These are phyloP conservation scores for Mastigamoeba balamuthi DNA, from an alignment of 78 protist species.

Conservation along the genomic window DNA sequence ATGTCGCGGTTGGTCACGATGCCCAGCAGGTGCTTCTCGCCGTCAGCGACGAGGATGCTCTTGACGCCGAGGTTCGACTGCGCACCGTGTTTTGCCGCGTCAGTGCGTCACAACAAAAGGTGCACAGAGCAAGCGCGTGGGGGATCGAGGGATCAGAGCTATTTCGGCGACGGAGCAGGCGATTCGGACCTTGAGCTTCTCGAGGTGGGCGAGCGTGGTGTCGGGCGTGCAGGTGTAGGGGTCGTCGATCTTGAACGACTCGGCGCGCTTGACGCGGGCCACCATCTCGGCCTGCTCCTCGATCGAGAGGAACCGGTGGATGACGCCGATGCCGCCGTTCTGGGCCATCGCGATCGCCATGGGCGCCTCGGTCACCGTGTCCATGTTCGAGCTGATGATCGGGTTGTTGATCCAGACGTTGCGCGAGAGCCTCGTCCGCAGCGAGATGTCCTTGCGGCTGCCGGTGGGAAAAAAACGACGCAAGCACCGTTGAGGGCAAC, in stretches of 20 bases:
- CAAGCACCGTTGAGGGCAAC: too few species aligned
- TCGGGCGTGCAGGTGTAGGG: slow-evolving; percentile 65
- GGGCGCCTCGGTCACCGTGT: slow-evolving; percentile 79
- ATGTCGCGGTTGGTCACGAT: slow-evolving; percentile 79
- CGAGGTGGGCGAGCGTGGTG: slow-evolving; percentile 44
- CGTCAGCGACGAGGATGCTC: slow-evolving; percentile 81
- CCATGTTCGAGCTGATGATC: slow-evolving; percentile 78
- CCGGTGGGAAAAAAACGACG: too few species aligned
- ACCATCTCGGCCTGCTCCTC: slow-evolving; percentile 73
- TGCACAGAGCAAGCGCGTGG: not conserved
- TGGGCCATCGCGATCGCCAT: slow-evolving; percentile 93
- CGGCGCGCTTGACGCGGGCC: slow-evolving; percentile 47
- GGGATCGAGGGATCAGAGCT: not conserved
- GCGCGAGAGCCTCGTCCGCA: slow-evolving; percentile 19
- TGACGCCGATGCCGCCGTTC: slow-evolving; percentile 87
- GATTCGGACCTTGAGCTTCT: slow-evolving; percentile 30
- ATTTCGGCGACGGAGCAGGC: not conserved
- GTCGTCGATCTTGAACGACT: slow-evolving; percentile 74
- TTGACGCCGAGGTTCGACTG: slow-evolving; percentile 69
- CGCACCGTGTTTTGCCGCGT: too few species aligned
- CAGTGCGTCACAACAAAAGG: not conserved
- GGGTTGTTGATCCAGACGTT: slow-evolving; percentile 47
- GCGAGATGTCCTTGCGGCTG: slow-evolving; percentile 14
- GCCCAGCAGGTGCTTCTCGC: slow-evolving; percentile 66
- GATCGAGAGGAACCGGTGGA: slow-evolving; percentile 73